A percentile compares a stretch with the other conserved stretches of the same genome.
Conservation (phyloP, 2,329 filamentous ascomycete genomes). For the Colletotrichum limetticola region DNA sequence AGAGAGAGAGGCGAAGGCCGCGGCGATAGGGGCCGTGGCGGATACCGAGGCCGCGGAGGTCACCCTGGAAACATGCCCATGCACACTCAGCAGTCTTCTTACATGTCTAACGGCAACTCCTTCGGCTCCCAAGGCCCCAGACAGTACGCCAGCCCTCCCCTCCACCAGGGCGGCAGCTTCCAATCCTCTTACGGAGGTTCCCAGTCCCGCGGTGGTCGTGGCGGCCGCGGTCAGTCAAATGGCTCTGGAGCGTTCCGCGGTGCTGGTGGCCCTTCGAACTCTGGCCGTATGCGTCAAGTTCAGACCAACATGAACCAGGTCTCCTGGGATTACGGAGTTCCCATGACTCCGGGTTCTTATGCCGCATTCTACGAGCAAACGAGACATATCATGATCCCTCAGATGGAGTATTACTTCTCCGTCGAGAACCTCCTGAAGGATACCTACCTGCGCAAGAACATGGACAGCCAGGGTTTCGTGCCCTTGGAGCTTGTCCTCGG, state of each 20-base stretch:
- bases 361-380: slow-evolving; percentile 23
- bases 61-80: slow-evolving; percentile 47
- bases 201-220: slow-evolving; percentile 31
- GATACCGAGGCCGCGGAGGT: slow-evolving; percentile 57
- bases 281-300: slow-evolving; percentile 48
- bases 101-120: slow-evolving; percentile 45
- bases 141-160: slow-evolving; percentile 55
- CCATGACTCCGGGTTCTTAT: slow-evolving; percentile 25
- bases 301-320: slow-evolving; percentile 45
- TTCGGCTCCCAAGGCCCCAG: slow-evolving; percentile 43
- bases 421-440: slow-evolving; percentile 96
- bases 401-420: slow-evolving; percentile 95
- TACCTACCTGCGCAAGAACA: slow-evolving; percentile 84
- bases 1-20: slow-evolving; percentile 48
- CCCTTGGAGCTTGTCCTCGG: slow-evolving; percentile 79
- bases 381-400: slow-evolving; percentile 49
- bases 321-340: slow-evolving; percentile 52
- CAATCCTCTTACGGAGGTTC: slow-evolving; percentile 22
- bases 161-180: slow-evolving; percentile 47
- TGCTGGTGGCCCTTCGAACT: slow-evolving; percentile 24
- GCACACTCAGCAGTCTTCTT: slow-evolving; percentile 48
- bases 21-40: slow-evolving; percentile 54
- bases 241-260: slow-evolving; percentile 27
- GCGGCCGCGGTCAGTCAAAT: slow-evolving; percentile 31
- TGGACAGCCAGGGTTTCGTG: slow-evolving; percentile 96